phyloP scores from a whole-genome alignment of 2,329 filamentous ascomycete genomes.

The Purpureocillium takamizusanense region DNA sequence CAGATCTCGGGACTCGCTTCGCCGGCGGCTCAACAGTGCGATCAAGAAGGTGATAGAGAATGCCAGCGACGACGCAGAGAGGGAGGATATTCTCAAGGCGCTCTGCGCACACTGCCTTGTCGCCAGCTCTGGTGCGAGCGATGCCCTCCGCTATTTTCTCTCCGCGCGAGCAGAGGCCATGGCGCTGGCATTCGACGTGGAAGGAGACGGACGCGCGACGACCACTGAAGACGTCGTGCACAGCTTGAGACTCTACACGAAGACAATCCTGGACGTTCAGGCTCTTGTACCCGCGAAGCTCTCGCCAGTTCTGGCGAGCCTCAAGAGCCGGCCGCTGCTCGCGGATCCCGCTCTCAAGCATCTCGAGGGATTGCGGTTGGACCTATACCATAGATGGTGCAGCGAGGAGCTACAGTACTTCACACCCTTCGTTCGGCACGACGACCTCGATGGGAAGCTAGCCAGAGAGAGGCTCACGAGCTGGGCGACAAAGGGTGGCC shows the following conservation, averaged over 20 bases:
- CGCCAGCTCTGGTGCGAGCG: constrained; percentile 69
- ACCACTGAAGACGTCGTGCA: constrained; percentile 44
- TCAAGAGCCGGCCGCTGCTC: constrained; percentile 65
- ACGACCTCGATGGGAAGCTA: constrained; percentile 57
- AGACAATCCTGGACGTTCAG: constrained; percentile 70
- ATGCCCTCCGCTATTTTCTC: constrained; percentile 72
- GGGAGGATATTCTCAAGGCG: constrained; percentile 56
- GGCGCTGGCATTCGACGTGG: constrained; percentile 46
- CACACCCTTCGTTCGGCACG: constrained; percentile 78
- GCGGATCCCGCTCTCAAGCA: constrained; percentile 58
- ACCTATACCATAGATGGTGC: constrained; percentile 72
- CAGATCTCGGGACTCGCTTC: constrained; percentile 53
- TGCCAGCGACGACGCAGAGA: constrained; percentile 41
- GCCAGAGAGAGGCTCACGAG: constrained; percentile 49
- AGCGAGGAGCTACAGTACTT: constrained; percentile 76
- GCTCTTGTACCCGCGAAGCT: constrained; percentile 65
- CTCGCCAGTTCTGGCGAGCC: constrained; percentile 54
- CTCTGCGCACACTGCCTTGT: constrained; percentile 76
- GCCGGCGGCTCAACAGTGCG: constrained; percentile 53
- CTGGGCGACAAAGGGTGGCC: constrained; percentile 56
- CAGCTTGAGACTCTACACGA: constrained; percentile 64
- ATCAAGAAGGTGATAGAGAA: constrained; percentile 62
- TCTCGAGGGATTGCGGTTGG: constrained; percentile 64
- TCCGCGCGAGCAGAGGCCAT: constrained; percentile 63
- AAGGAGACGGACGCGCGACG: constrained; percentile 30